Base-by-base conservation (phyloP, 2,329 filamentous ascomycete species). In the Aspergillus amoenus region DNA sequence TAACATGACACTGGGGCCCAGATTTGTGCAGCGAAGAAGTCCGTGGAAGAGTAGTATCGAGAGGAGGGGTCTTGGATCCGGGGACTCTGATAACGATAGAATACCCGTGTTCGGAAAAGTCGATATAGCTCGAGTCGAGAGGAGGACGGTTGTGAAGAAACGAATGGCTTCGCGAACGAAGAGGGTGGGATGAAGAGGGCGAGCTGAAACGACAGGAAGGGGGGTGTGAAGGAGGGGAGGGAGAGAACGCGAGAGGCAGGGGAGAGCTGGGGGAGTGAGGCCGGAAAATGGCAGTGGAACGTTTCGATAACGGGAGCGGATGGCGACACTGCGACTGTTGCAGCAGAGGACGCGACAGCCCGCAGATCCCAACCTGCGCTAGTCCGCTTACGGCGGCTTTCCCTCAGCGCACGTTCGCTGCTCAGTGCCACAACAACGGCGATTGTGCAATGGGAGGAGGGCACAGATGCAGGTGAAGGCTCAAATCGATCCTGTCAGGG, bases 1-100 rank as follows among this genome's bases (percentile, higher is more conserved):
- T 61, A 69, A 64, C 72, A 74, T 75, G 68, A 63, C 61, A 60
- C 44, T 48, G 27, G 43, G 57, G 54, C 60, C 55, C 49, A 64
- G 40, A 9, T 13, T 34, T 34, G n/a, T 18, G 21, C 22, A 37
- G 43, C 13, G 42, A 44, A 34, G 18, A 48, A 34, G 18, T 13
- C 47, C 37, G 24, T 21, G 21, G 30, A 45, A 37, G 32, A 24
- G 21, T 32, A 17, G 27, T 39, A 18, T 37, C 30, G 21, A 43
- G 43, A 30, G 40, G 54, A 46, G 30, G 41, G 34, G 24, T 43
- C 18, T 21, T 22, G n/a, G 27, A 43, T 54, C 42, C 22, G 30
- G 42, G 52, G 48, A 37, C 9, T 30, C 52, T 22, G 57, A 59
- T 58, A 54, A 43, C 43, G 45, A 43, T 37, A 50, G 32, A 39